A percentile compares a stretch with the other conserved stretches of the same genome.
Evolutionary conservation across 106 monocot genomes (phyloP).

Genomic region (Phalaenopsis aphrodite): DNA sequence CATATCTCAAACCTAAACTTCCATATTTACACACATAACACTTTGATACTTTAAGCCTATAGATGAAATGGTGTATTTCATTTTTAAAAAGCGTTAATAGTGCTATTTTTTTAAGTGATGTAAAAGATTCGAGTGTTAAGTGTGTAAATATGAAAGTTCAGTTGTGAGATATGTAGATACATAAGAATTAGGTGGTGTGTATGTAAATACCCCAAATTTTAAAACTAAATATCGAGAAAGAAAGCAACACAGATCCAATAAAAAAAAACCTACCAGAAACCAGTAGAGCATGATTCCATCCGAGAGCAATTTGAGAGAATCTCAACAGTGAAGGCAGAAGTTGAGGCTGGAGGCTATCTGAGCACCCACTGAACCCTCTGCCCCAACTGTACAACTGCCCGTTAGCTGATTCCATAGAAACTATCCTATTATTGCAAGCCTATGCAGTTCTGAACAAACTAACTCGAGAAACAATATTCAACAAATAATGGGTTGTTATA

Average conservation of each 20-base stretch:
- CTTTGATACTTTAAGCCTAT: too few species aligned
- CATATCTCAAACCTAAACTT: too few species aligned
- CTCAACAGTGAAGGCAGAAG: conserved; percentile 23
- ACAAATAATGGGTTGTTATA: too few species aligned
- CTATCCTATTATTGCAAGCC: background rate
- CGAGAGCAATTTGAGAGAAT: conserved; percentile 61
- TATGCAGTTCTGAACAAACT: background rate
- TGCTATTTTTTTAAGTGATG: too few species aligned
- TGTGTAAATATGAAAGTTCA: too few species aligned
- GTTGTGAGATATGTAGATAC: too few species aligned
- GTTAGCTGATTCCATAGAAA: conserved; percentile 31
- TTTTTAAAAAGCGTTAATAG: too few species aligned
- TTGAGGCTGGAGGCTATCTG: conserved; percentile 25
- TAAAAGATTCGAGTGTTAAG: too few species aligned
- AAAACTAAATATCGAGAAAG: background rate
- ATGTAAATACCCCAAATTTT: background rate
- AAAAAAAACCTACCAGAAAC: conserved; percentile 36
- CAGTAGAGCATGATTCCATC: conserved; percentile 73
- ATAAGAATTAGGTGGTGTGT: too few species aligned
- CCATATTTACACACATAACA: too few species aligned
- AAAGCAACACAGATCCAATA: background rate
- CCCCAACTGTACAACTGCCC: conserved; percentile 67
- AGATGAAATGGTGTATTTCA: too few species aligned
- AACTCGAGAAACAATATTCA: too few species aligned
- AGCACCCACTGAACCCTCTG: conserved; percentile 37